Evolutionary conservation across 1,284 basidiomycete species (phyloP).

Genomic region (Ceratorhiza oryzae-sativae): DNA sequence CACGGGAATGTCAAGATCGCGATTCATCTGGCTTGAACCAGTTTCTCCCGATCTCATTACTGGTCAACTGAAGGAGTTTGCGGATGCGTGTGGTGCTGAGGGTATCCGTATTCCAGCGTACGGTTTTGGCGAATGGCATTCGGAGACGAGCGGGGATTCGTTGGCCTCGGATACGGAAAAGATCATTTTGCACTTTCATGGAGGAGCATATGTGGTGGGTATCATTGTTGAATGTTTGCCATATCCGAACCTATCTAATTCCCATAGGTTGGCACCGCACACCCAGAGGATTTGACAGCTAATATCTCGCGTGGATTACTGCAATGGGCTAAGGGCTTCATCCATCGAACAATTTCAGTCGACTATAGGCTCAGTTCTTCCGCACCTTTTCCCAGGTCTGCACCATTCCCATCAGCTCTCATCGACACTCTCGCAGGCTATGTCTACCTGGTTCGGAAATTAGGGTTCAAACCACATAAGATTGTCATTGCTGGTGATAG

Average conservation of each 20-base stretch:
- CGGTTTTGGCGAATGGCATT: slow-evolving; percentile 51
- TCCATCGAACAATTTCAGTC: slow-evolving; percentile 52
- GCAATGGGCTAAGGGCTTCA: background rate
- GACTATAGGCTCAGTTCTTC: slow-evolving; percentile 60
- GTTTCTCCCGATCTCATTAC: slow-evolving; percentile 56
- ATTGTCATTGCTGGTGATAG: slow-evolving; percentile 74
- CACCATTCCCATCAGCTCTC: slow-evolving; percentile 68
- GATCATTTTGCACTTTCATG: slow-evolving; percentile 37
- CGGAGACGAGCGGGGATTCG: background rate
- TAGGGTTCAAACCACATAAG: slow-evolving; percentile 59
- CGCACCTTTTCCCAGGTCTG: slow-evolving; percentile 46
- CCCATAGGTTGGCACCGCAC: slow-evolving; percentile 34
- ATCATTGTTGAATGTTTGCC: background rate
- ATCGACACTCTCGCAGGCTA: slow-evolving; percentile 69
- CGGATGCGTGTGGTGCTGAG: slow-evolving; percentile 53
- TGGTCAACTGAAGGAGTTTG: slow-evolving; percentile 58
- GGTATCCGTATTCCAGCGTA: slow-evolving; percentile 62
- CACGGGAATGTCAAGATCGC: slow-evolving; percentile 3
- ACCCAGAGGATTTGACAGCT: slow-evolving; percentile 38
- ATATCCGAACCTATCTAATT: background rate
- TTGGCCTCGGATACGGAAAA: slow-evolving; percentile 29
- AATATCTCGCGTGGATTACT: slow-evolving; percentile 35
- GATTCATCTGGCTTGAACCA: slow-evolving; percentile 59
- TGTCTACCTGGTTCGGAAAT: slow-evolving; percentile 59
- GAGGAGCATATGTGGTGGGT: slow-evolving; percentile 37